Evolutionary conservation across 2,329 filamentous ascomycete genomes (phyloP).

Genomic region (Cladorrhinum sp.): DNA sequence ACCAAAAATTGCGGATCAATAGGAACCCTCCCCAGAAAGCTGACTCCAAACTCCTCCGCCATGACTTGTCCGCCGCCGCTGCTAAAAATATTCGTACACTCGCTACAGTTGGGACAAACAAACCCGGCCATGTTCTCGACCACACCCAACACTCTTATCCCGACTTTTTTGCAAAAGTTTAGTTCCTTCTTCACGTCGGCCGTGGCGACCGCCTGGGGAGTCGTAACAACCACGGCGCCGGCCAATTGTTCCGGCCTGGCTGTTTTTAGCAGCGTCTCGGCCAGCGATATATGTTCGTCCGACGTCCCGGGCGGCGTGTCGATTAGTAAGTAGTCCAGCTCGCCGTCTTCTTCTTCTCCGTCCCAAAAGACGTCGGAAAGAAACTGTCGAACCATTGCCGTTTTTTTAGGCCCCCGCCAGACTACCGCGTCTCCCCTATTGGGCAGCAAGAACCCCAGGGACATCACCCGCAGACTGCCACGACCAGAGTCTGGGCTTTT

Average conservation of each 20-base stretch:
- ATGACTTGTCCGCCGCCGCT: conserved; percentile 87
- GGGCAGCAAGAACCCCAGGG: conserved; percentile 83
- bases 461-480: conserved; percentile 71
- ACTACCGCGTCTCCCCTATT: conserved; percentile 87
- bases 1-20: conserved; percentile 91
- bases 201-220: conserved; percentile 89
- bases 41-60: conserved; percentile 80
- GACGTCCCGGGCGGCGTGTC: conserved; percentile 95
- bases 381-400: conserved; percentile 97
- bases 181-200: conserved; percentile 93
- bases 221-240: conserved; percentile 92
- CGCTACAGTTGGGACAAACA: conserved; percentile 74
- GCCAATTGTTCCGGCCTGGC: conserved; percentile 66
- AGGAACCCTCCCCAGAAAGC: conserved; percentile 81
- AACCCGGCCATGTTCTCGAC: conserved; percentile 97
- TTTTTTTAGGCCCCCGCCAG: conserved; percentile 98
- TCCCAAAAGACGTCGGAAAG: conserved; percentile 87
- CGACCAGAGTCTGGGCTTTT: conserved; percentile 43
- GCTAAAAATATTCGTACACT: conserved; percentile 91
- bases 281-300: conserved; percentile 94
- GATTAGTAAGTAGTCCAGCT: conserved; percentile 90
- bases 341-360: conserved; percentile 41
- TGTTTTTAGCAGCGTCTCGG: conserved; percentile 72
- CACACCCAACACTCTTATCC: conserved; percentile 77
- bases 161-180: conserved; percentile 86